Evolutionary conservation across 768 basidiomycete species (phyloP), one percentile per base, ranked within the genome.

Genomic region (Rhizopogon vinicolor): DNA sequence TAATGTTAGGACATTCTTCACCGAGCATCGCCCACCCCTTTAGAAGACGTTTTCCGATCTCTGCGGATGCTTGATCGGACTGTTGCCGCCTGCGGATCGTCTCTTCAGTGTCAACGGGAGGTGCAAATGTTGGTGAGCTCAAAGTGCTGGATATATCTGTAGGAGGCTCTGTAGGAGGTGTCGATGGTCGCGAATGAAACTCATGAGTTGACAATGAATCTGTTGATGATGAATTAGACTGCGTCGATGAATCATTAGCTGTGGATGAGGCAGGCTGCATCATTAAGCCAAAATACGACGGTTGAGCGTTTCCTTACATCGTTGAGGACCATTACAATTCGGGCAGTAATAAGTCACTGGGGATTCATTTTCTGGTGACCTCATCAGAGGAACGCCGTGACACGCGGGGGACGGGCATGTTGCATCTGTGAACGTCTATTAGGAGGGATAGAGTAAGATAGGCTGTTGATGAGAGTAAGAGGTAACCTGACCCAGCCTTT

Each of bases 1-100:
- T 66, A 4, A 65, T 60, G 61, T 82, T 87, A 0, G 83, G 82
- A 64, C 93, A 94, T 71, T 92, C 90, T 39, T 93, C 90, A 22
- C 79, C 89, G n/a, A 94, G 76, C 88, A 94, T 90, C 0, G 92
- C 84, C 89, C 90, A 94, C 41, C 89, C 92, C 62, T 83, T 84
- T 44, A 94, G 71, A 56, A 94, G 74, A 25, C 84, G 80, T 58
- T 81, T 85, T 43, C 89, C 93, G 31, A 94, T 89, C 63, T 88
- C 87, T 50, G 84, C 71, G 3, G 91, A 90, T 14, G 93, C 92
- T 41, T 69, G 72, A 66, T 94, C 91, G 2, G 89, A 91, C 68
- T 93, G 91, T 56, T 85, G 83, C 52, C 92, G 82, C 31, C 92
- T 80, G 37, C 81, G 81, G 22, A 83, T 72, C 22, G 76, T 78